A percentile compares a stretch with the other conserved stretches of the same genome.
Conservation (phyloP, 2,329 filamentous ascomycete species). For the Venturia asperata region DNA sequence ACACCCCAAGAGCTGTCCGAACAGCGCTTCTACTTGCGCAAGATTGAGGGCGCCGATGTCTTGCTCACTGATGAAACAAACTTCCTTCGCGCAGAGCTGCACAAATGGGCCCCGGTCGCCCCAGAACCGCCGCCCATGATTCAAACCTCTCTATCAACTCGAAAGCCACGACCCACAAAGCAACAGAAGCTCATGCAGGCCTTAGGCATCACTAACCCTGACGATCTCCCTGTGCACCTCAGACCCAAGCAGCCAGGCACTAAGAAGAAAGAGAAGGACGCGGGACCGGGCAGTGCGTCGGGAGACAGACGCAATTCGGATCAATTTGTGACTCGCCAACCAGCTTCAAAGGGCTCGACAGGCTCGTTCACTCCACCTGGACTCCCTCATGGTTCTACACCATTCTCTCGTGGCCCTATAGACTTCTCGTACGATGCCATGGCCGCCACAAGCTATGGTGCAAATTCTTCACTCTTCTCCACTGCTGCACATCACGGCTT, state of each 20-base stretch:
- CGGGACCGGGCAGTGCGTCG: neutral
- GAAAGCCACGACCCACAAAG: conserved; percentile 94
- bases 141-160: conserved; percentile 80
- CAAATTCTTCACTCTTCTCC: conserved; percentile 14
- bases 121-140: conserved; percentile 78
- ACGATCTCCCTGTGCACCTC: conserved; percentile 78
- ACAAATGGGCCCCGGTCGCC: conserved; percentile 89
- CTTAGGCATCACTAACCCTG: conserved; percentile 80
- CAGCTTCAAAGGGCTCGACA: neutral
- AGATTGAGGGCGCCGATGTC: conserved; percentile 95
- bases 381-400: neutral
- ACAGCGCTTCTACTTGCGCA: conserved; percentile 89
- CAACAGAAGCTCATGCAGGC: conserved; percentile 89
- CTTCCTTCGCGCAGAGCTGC: conserved; percentile 89
- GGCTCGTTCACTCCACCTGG: conserved; percentile 6
- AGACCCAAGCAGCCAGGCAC: conserved; percentile 53
- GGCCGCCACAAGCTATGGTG: conserved; percentile 6
- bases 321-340: neutral
- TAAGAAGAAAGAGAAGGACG: conserved; percentile 18
- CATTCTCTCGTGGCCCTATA: neutral
- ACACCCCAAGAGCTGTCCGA: conserved; percentile 82
- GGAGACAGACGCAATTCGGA: neutral
- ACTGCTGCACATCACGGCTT: conserved; percentile 6
- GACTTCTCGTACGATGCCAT: conserved; percentile 19
- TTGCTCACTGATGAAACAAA: conserved; percentile 91